Conservation (phyloP, 495 filamentous ascomycete species). For the Massariosphaeria phaeospora region DNA sequence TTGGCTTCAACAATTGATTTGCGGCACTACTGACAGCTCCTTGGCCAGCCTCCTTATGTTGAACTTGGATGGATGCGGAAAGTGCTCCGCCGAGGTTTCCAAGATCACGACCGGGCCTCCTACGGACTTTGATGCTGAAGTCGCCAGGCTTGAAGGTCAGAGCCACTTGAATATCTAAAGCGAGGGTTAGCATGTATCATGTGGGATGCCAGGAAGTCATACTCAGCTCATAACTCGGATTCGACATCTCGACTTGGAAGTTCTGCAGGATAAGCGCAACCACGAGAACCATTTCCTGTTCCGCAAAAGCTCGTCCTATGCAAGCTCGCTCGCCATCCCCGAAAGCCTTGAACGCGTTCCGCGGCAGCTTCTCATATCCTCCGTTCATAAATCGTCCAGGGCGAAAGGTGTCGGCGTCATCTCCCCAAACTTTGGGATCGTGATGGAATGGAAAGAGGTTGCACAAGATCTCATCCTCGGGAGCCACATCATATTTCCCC, state of each 20-base stretch:
- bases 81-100: background rate
- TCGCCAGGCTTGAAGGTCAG: constrained; percentile 23
- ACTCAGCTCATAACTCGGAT: constrained; percentile 19
- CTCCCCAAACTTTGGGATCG: constrained; percentile 20
- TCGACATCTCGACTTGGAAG: constrained; percentile 20
- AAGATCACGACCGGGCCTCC: constrained; percentile 4
- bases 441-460: constrained; percentile 19
- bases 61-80: background rate
- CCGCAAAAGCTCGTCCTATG: constrained; percentile 19
- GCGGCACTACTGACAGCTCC: background rate
- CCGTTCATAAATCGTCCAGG: constrained; percentile 20
- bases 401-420: constrained; percentile 17
- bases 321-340: constrained; percentile 22
- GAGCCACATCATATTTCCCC: constrained; percentile 15
- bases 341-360: constrained; percentile 17
- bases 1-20: background rate
- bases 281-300: constrained; percentile 14
- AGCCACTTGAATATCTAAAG: background rate
- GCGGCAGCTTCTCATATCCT: constrained; percentile 8
- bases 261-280: constrained; percentile 18
- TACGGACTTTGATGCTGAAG: constrained; percentile 22
- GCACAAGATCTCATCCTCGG: background rate
- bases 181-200: background rate
- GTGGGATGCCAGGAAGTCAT: background rate
- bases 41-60: background rate